A percentile compares a stretch with the other conserved stretches of the same genome.
Evolutionary conservation across 768 basidiomycete species (phyloP).

Genomic region (Kwoniella mangroviensis): DNA sequence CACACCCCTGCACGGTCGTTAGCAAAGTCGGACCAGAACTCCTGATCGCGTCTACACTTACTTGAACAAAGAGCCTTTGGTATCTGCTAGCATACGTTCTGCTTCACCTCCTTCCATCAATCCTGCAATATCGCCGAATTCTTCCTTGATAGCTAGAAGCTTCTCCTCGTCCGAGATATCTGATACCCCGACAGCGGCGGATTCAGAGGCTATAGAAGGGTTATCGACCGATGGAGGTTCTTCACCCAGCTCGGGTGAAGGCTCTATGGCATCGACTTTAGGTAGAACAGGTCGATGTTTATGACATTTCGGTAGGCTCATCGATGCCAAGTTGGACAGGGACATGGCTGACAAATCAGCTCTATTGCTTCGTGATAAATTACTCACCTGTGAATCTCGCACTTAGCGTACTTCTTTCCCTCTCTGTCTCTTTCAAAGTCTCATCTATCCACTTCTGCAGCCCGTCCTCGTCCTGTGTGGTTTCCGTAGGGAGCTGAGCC

Average conservation of each 20-base stretch:
- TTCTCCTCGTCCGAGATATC: constrained; percentile 62
- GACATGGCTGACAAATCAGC: constrained; percentile 29
- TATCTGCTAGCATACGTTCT: constrained; percentile 63
- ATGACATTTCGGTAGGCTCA: constrained; percentile 4
- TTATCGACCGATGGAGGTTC: background rate
- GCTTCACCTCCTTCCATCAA: constrained; percentile 58
- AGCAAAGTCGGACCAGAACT: constrained; percentile 4
- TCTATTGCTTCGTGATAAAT: background rate
- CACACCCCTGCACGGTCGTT: constrained; percentile 36
- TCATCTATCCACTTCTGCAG: constrained; percentile 34
- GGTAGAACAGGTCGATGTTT: constrained; percentile 16
- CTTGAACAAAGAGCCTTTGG: constrained; percentile 62
- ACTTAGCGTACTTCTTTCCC: constrained; percentile 25
- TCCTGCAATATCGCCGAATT: constrained; percentile 65
- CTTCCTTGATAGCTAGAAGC: constrained; percentile 63
- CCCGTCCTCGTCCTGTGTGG: background rate
- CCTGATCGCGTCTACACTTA: constrained; percentile 17
- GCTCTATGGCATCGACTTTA: background rate
- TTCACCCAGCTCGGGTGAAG: constrained; percentile 4
- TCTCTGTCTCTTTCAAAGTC: constrained; percentile 15
- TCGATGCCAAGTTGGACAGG: constrained; percentile 26
- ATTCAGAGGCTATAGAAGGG: background rate
- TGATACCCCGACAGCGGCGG: constrained; percentile 9
- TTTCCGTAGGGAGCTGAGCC: background rate
- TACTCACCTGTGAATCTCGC: constrained; percentile 39